phyloP scores from a whole-genome alignment of 2,329 filamentous ascomycete species.

The Arthrobotrys iridis region DNA sequence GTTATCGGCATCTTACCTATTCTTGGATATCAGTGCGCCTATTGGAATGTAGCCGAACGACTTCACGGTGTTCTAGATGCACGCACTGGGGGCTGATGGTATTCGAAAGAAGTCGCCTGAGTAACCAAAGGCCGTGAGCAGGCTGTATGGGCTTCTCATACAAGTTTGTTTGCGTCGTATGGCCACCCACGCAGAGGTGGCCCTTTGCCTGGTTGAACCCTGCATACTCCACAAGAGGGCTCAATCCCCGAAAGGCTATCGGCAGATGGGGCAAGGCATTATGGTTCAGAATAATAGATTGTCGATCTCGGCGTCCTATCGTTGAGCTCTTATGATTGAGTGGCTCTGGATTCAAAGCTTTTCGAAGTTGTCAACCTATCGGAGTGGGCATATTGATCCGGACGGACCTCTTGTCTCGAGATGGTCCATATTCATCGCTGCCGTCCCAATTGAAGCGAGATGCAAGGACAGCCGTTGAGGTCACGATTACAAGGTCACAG shows the following conservation, averaged over 20 bases:
- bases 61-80: not conserved
- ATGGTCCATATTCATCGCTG: not conserved
- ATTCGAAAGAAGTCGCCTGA: too few relatives aligned
- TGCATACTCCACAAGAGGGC: not conserved
- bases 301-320: not conserved
- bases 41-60: not conserved
- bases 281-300: not conserved
- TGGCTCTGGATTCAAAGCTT: not conserved
- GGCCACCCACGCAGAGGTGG: too few relatives aligned
- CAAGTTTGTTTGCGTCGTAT: too few relatives aligned
- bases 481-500: too few relatives aligned
- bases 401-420: not conserved
- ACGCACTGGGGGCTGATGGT: too few relatives aligned
- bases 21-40: not conserved
- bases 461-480: too few relatives aligned
- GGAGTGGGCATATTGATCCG: not conserved
- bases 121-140: too few relatives aligned
- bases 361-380: not conserved
- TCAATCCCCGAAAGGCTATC: not conserved
- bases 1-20: too few relatives aligned
- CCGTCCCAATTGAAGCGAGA: too few relatives aligned
- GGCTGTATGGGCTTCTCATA: too few relatives aligned
- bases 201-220: too few relatives aligned
- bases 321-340: not conserved
- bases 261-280: not conserved